Evolutionary conservation across 2,329 filamentous ascomycete species (phyloP), one percentile per base, ranked within the genome.

Genomic region (Diaporthe helianthi): DNA sequence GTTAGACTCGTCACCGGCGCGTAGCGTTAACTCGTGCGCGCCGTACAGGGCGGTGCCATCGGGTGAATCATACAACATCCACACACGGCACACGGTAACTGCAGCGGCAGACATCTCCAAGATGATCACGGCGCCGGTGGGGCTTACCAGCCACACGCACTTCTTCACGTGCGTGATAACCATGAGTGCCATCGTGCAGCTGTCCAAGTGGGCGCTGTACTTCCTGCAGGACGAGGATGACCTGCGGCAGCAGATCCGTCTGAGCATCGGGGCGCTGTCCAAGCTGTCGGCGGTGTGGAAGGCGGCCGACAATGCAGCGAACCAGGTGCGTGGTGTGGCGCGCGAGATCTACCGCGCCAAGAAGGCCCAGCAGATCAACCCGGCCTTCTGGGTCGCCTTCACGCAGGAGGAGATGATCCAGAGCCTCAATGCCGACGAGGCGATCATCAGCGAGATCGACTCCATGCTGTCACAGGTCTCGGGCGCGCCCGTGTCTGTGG

Each of bases 131-230:
- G 87, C 97, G 54, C 92, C 92, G 0, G 88, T 90, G 5, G 86
- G 90, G 0, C 82, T 95, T 2, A 84, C 90, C 5, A 88, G 88
- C 38, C 93, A 97, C 79, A 94, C 89, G 0, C 93, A 93, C 69
- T 94, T 95, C 80, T 94, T 96, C 81, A 92, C 91, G 41, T 96
- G 93, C 76, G 90, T 92, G 47, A 83, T 96, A 61, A 92, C 92
- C 1, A 83, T 95, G 65, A 92, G 91, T 22, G 93, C 92, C 8
- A 92, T 94, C 74, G 91, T 95, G 4, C 92, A 96, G 75, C 84
- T 97, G 29, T 93, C 91, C 67, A 92, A 92, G 72, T 97, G 93
- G 88, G 90, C 83, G 65, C 83, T 90, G 24, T 87, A 87, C 76
- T 87, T 86, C 66, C 83, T 90, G 55, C 84, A 85, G 71, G 86